Evolutionary conservation across 148 eudicot genomes (phyloP).

Genomic region (Rhododendron mucronatum): DNA sequence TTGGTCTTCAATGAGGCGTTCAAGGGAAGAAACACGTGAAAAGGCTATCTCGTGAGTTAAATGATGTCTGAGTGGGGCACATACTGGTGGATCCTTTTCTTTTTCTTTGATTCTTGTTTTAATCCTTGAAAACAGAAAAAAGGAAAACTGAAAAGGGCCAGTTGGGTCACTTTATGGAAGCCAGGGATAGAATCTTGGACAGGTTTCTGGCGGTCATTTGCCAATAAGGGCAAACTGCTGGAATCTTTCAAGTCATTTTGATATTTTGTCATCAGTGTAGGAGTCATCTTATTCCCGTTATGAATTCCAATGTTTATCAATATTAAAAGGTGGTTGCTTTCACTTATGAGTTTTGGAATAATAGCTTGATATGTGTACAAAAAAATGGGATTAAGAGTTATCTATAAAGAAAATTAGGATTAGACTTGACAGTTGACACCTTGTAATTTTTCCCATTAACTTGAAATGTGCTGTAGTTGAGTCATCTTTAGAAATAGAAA

Average conservation of each 20-base stretch:
- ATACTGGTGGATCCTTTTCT: neutral
- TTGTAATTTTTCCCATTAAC: neutral
- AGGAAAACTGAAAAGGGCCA: neutral
- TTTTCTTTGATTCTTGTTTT: neutral
- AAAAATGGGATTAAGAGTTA: neutral
- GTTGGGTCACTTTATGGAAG: neutral
- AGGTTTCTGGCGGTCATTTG: neutral
- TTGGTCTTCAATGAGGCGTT: neutral
- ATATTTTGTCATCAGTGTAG: neutral
- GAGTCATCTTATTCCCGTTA: neutral
- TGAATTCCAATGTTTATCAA: neutral
- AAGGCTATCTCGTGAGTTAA: neutral
- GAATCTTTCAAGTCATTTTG: neutral
- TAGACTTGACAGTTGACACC: neutral
- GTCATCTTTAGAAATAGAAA: neutral
- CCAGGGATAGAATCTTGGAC: neutral
- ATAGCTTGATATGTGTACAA: neutral
- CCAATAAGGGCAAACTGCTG: neutral
- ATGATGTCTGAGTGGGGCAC: neutral
- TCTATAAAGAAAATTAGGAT: neutral
- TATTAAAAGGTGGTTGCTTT: neutral
- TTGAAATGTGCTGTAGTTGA: neutral
- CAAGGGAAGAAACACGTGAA: neutral
- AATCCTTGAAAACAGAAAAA: neutral
- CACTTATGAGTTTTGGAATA: neutral